Evolutionary conservation across 306 rosid species (phyloP).

Genomic region (Cyamopsis tetragonoloba): DNA sequence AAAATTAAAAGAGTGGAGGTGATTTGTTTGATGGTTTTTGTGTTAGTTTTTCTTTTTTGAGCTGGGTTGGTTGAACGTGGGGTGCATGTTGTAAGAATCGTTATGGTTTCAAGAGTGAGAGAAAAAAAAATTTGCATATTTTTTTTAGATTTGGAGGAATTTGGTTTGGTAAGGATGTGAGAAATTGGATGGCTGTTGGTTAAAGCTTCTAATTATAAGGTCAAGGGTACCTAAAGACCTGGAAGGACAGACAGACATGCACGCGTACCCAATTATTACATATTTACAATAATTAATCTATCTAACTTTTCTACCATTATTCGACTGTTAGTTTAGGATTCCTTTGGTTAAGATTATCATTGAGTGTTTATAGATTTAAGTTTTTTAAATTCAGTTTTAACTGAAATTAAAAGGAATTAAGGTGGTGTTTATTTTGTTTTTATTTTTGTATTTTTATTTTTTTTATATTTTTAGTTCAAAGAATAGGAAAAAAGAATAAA

Average conservation of each 20-base stretch:
- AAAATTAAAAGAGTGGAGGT: constrained; percentile 44
- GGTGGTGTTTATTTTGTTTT: too few relatives aligned
- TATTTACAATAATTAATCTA: not conserved
- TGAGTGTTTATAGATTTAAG: too few relatives aligned
- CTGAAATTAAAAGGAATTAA: too few relatives aligned
- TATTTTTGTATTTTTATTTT: too few relatives aligned
- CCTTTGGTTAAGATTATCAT: not conserved
- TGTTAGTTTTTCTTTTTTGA: constrained; percentile 30
- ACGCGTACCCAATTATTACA: constrained; percentile 13
- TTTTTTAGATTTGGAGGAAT: constrained; percentile 9
- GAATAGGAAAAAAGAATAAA: too few relatives aligned
- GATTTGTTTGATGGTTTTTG: constrained; percentile 34
- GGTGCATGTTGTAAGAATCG: constrained; percentile 63
- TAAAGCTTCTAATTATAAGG: constrained; percentile 44
- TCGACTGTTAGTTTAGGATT: too few relatives aligned
- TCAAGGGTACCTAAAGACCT: constrained; percentile 50
- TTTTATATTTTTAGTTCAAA: too few relatives aligned
- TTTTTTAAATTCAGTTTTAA: too few relatives aligned
- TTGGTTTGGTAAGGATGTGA: not conserved
- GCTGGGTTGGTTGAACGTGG: constrained; percentile 54
- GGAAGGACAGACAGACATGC: constrained; percentile 37
- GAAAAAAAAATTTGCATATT: constrained; percentile 12
- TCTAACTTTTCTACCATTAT: not conserved
- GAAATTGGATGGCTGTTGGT: constrained; percentile 59
- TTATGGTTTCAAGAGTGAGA: constrained; percentile 29